Conservation (phyloP, 2,329 filamentous ascomycete genomes). For the Monascus ruber region DNA sequence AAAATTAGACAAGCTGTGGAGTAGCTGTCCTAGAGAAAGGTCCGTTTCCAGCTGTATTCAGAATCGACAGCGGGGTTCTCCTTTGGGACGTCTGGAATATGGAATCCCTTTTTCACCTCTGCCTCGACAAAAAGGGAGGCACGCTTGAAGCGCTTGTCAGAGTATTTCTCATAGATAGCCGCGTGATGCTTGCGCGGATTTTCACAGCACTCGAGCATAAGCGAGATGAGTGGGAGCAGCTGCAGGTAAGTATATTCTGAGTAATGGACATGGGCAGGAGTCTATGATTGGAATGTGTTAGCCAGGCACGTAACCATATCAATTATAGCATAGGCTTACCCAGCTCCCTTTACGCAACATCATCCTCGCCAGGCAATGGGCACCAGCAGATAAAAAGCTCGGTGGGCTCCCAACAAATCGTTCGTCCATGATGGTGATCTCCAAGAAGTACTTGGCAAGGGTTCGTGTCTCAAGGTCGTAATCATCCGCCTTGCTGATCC, state of each 20-base stretch:
- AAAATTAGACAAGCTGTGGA: too few relatives aligned
- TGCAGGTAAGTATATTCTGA: constrained; percentile 86
- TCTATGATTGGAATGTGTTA: constrained; percentile 39
- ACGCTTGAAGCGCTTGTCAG: constrained; percentile 74
- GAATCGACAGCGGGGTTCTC: neutral
- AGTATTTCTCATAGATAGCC: constrained; percentile 87
- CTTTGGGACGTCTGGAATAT: constrained; percentile 28
- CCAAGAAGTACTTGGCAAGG: constrained; percentile 93
- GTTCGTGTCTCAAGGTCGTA: constrained; percentile 94
- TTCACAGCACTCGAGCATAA: constrained; percentile 81
- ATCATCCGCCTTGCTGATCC: constrained; percentile 96
- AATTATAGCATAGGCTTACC: constrained; percentile 47
- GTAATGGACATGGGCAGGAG: constrained; percentile 75
- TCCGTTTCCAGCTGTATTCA: too few relatives aligned
- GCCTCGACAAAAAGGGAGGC: constrained; percentile 69
- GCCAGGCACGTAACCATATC: constrained; percentile 1
- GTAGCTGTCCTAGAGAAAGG: too few relatives aligned
- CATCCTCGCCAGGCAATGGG: constrained; percentile 80
- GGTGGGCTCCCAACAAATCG: constrained; percentile 85
- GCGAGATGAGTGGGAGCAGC: constrained; percentile 61
- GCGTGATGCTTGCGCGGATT: constrained; percentile 68
- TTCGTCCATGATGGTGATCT: constrained; percentile 96
- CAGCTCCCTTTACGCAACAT: constrained; percentile 87
- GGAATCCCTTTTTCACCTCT: constrained; percentile 55
- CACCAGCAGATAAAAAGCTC: constrained; percentile 81